These are phyloP conservation scores for Globisporangium orthogonon DNA, from an alignment of 352 stramenopile species.

Conservation along the genomic window DNA sequence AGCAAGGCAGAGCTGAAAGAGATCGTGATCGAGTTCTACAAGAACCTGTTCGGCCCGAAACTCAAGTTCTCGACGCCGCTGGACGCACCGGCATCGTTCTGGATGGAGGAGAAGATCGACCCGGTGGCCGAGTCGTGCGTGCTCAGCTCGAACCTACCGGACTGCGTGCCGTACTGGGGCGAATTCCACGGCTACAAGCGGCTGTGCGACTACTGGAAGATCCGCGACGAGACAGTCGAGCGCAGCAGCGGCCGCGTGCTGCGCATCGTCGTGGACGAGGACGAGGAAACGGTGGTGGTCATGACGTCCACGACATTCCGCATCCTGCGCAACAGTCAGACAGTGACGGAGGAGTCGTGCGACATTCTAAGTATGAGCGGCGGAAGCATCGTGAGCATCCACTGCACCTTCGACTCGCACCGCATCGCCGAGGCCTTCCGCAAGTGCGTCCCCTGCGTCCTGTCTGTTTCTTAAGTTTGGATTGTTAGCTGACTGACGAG, in stretches of 20 bases:
- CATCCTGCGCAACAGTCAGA: conserved; percentile 83
- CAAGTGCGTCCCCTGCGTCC: conserved; percentile 46
- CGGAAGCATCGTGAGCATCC: conserved; percentile 74
- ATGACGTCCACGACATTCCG: conserved; percentile 86
- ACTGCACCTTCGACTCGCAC: conserved; percentile 86
- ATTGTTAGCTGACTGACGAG: conserved; percentile 5
- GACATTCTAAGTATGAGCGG: conserved; percentile 77
- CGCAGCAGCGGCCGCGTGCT: conserved; percentile 76
- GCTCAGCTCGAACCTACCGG: conserved; percentile 79
- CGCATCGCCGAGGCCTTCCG: conserved; percentile 76
- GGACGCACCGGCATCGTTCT: conserved; percentile 70
- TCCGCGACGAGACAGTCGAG: conserved; percentile 82
- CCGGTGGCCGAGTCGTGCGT: conserved; percentile 62
- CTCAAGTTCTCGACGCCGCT: conserved; percentile 77
- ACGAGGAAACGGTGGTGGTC: conserved; percentile 82
- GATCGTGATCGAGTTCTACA: conserved; percentile 72
- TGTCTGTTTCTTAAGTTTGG: not conserved
- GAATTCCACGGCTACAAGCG: conserved; percentile 87
- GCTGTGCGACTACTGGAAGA: conserved; percentile 85
- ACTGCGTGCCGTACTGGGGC: conserved; percentile 84
- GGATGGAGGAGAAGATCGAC: conserved; percentile 84
- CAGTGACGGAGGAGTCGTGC: conserved; percentile 82
- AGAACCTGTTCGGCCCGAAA: conserved; percentile 67
- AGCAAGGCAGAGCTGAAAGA: conserved; percentile 72
- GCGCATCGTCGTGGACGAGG: conserved; percentile 77